These are phyloP conservation scores for Clavispora fructus DNA, from an alignment of 805 yeast species.

Conservation along the genomic window DNA sequence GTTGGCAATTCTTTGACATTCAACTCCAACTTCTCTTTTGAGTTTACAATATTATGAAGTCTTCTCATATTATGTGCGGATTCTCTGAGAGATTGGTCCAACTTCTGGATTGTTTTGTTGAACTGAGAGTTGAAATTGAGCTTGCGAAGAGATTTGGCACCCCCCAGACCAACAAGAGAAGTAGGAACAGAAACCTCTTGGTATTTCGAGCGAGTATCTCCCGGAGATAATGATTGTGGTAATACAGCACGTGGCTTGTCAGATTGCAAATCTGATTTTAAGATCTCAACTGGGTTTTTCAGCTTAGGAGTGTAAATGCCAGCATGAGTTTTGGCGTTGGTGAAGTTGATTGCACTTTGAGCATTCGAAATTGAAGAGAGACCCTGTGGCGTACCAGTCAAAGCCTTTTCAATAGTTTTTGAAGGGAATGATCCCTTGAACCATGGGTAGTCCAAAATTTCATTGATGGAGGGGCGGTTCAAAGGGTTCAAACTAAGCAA, in stretches of 20 bases:
- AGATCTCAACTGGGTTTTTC: slow-evolving; percentile 64
- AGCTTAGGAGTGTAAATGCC: slow-evolving; percentile 53
- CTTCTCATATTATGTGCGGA: slow-evolving; percentile 36
- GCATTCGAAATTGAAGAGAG: slow-evolving; percentile 49
- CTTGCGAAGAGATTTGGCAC: slow-evolving; percentile 29
- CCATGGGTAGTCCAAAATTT: slow-evolving; percentile 79
- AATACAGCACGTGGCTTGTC: slow-evolving; percentile 64
- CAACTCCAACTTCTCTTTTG: slow-evolving; percentile 21
- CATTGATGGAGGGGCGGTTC: slow-evolving; percentile 74
- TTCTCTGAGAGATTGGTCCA: slow-evolving; percentile 34
- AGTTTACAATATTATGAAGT: slow-evolving; percentile 30
- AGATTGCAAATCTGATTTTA: slow-evolving; percentile 63
- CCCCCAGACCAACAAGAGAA: slow-evolving; percentile 13
- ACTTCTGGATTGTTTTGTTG: slow-evolving; percentile 32
- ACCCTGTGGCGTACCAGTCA: slow-evolving; percentile 57
- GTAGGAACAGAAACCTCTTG: slow-evolving; percentile 53
- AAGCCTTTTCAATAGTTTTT: slow-evolving; percentile 55
- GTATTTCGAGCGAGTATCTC: slow-evolving; percentile 83
- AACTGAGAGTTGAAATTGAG: slow-evolving; percentile 36
- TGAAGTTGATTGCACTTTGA: slow-evolving; percentile 64
- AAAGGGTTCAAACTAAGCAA: slow-evolving; percentile 74
- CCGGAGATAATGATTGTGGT: slow-evolving; percentile 90
- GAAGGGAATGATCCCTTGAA: slow-evolving; percentile 83
- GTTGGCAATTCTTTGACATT: slow-evolving; percentile 35
- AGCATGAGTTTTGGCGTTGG: slow-evolving; percentile 55